These are phyloP conservation scores for Phytophthora foliorum DNA, from an alignment of 352 stramenopile species.

Conservation along the genomic window DNA sequence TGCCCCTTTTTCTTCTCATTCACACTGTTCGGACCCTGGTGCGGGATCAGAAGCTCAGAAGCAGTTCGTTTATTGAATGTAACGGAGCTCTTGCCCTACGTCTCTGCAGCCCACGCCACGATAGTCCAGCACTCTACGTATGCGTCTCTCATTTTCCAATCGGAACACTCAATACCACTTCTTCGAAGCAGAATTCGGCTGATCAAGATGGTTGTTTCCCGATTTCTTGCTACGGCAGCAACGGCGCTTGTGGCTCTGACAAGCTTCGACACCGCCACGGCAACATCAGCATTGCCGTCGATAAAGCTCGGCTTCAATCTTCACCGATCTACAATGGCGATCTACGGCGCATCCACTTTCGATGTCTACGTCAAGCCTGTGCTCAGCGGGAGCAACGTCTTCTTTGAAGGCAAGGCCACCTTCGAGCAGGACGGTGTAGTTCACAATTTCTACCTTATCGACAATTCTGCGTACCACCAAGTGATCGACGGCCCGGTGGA, in stretches of 20 bases:
- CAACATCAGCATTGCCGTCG: constrained; percentile 29
- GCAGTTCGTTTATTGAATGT: constrained; percentile 16
- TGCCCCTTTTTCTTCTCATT: constrained; percentile 17
- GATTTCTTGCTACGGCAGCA: constrained; percentile 1
- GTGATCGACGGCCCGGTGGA: constrained; percentile 4
- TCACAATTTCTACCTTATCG: constrained; percentile 52
- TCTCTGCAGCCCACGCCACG: background rate
- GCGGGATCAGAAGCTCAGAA: constrained; percentile 33
- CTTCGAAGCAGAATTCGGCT: background rate
- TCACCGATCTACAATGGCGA: constrained; percentile 54
- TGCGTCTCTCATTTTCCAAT: constrained; percentile 26
- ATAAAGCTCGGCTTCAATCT: constrained; percentile 52
- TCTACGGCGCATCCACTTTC: constrained; percentile 47
- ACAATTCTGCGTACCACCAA: constrained; percentile 44
- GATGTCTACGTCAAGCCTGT: constrained; percentile 52
- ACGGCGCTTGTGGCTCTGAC: background rate
- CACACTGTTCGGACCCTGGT: constrained; percentile 13
- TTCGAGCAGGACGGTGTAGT: constrained; percentile 43
- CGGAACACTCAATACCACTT: constrained; percentile 5
- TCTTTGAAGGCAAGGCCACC: constrained; percentile 50
- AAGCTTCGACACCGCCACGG: background rate
- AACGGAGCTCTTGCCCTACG: background rate
- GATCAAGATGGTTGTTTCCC: constrained; percentile 21
- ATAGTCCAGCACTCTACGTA: background rate
- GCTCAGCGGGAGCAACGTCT: constrained; percentile 21